These are phyloP conservation scores for Fusarium multiceps DNA, from an alignment of 2,329 filamentous ascomycete genomes.

Conservation along the genomic window DNA sequence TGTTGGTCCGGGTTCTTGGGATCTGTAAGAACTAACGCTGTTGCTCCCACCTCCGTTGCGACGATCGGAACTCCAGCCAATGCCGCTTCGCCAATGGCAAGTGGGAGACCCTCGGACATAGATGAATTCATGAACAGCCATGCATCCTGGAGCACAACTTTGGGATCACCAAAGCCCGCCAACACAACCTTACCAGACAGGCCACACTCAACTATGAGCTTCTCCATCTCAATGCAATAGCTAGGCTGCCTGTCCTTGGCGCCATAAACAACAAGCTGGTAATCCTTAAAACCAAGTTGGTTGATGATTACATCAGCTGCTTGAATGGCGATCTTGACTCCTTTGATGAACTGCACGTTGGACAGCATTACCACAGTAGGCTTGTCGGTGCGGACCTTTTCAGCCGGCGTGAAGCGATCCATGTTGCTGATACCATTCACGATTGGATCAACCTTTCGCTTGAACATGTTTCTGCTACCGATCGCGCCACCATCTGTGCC, in stretches of 20 bases:
- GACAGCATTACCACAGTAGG: constrained; percentile 37
- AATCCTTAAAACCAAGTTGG: constrained; percentile 31
- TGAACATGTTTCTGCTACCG: constrained; percentile 28
- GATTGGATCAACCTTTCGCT: constrained; percentile 36
- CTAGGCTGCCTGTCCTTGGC: constrained; percentile 36
- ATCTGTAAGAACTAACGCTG: constrained; percentile 32
- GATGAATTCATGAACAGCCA: constrained; percentile 41
- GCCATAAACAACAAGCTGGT: constrained; percentile 34
- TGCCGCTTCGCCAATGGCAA: constrained; percentile 37
- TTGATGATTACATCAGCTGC: constrained; percentile 38
- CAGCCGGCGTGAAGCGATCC: constrained; percentile 31
- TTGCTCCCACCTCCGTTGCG: constrained; percentile 36
- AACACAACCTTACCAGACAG: constrained; percentile 26
- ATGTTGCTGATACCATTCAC: constrained; percentile 40
- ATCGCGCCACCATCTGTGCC: constrained; percentile 31
- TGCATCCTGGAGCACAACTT: constrained; percentile 33
- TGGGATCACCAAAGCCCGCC: constrained; percentile 36
- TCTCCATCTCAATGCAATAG: constrained; percentile 38
- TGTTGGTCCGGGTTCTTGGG: constrained; percentile 32
- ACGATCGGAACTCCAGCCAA: constrained; percentile 36
- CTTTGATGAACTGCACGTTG: constrained; percentile 40
- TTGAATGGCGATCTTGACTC: constrained; percentile 34
- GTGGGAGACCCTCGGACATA: constrained; percentile 34
- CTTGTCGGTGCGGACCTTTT: constrained; percentile 34
- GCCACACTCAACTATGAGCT: constrained; percentile 27